A percentile compares a stretch with the other conserved stretches of the same genome.
phyloP scores from a whole-genome alignment of 2,329 filamentous ascomycete genomes.

The Nemania sp. region DNA sequence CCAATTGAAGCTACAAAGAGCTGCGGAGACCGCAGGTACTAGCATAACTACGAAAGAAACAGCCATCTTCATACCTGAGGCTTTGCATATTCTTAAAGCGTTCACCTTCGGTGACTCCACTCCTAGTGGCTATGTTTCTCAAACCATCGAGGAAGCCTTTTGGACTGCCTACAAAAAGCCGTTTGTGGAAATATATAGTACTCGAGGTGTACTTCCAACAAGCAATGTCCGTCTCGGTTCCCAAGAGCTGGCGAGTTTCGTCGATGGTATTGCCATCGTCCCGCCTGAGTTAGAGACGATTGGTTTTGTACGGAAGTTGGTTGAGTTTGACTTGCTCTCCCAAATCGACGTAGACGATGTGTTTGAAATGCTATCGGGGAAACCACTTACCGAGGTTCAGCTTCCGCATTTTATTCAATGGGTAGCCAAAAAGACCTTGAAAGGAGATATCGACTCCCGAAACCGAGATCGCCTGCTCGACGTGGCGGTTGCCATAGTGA shows the following conservation, averaged over 20 bases:
- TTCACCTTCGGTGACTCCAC: constrained; percentile 91
- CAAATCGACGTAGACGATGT: constrained; percentile 88
- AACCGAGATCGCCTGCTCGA: constrained; percentile 73
- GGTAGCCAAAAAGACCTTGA: constrained; percentile 72
- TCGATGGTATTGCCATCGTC: constrained; percentile 85
- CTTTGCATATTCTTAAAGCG: constrained; percentile 80
- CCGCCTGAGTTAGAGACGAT: constrained; percentile 73
- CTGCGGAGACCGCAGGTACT: constrained; percentile 47
- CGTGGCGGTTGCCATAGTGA: constrained; percentile 74
- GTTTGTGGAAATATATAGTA: constrained; percentile 86
- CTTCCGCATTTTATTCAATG: constrained; percentile 83
- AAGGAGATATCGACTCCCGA: constrained; percentile 70
- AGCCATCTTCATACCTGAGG: constrained; percentile 71
- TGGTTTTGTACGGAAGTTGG: constrained; percentile 78
- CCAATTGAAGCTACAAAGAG: constrained; percentile 59
- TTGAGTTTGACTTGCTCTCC: constrained; percentile 83
- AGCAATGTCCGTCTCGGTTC: constrained; percentile 77
- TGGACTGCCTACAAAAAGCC: constrained; percentile 88
- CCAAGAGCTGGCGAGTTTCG: constrained; percentile 69
- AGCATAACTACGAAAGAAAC: constrained; percentile 67
- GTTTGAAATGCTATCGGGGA: constrained; percentile 77
- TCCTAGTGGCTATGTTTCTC: constrained; percentile 78
- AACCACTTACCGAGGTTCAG: constrained; percentile 78
- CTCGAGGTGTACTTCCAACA: constrained; percentile 82
- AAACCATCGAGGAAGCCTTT: constrained; percentile 91